Base-by-base conservation (phyloP, 257 asterid genomes). In the Gardenia jasminoides region DNA sequence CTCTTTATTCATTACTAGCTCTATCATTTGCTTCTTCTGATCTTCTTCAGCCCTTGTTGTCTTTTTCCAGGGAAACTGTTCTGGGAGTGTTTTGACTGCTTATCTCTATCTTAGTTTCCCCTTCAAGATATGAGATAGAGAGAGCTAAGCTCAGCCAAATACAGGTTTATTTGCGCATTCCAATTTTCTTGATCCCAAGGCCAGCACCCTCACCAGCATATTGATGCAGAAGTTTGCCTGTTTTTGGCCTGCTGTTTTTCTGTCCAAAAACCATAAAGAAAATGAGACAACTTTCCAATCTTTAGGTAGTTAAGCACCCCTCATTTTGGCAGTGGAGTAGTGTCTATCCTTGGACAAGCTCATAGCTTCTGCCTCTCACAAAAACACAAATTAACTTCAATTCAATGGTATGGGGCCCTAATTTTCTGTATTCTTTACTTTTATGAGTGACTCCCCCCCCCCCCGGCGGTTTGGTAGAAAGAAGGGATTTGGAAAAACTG, bases 51-150 rank as follows among this genome's bases (percentile, higher is more conserved):
- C 43, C 26, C 43, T 54, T 44, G 11, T 62, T 80, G 67, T 83
- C 78, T 70, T 13, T 72, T 75, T 76, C 79, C 88, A 78, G 86
- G 89, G 68, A 52, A 73, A 65, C 80, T 69, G 46, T 79, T 19
- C 58, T 65, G 68, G 58, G 74, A 66, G 67, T 67, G 31, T 65
- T 47, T 83, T 85, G 83, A 80, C 84, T 72, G 71, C 54, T 61
- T 64, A 30, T 80, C 83, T 80, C 70, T 47, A 39, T 50, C 58
- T 68, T 26, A 76, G 48, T 82, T 78, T 79, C 85, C 72, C 50
- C 77, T 83, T 81, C 90, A 81, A 82, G 85, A 64, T 62, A 84
- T 43, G 85, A 74, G 70, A 88, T 48, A 78, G 74, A 74, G 67
- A 65, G 46, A 80, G 44, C 74, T 28, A 81, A 77, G 75, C 68